Conservation (phyloP, 805 yeast genomes). For the Pichia deserticola region DNA sequence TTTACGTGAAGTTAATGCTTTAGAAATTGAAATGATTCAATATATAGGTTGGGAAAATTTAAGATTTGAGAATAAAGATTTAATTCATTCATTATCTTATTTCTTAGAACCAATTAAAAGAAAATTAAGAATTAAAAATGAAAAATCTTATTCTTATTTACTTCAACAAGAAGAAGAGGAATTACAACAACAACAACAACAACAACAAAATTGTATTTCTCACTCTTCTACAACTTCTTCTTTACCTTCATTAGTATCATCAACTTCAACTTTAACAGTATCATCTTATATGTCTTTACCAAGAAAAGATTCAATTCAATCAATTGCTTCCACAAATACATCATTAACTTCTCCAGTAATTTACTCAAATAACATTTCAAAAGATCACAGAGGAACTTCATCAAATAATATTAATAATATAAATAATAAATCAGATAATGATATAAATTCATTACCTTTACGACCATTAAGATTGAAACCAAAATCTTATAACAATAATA, state of each 20-base stretch:
- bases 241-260: constrained; percentile 11
- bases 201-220: neutral
- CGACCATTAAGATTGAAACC: constrained; percentile 14
- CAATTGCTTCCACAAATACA: constrained; percentile 4
- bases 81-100: constrained; percentile 61
- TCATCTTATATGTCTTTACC: constrained; percentile 20
- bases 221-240: constrained; percentile 9
- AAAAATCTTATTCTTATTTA: constrained; percentile 2
- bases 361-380: neutral
- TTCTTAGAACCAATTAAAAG: constrained; percentile 69
- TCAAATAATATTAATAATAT: too few species aligned
- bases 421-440: neutral
- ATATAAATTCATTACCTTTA: constrained; percentile 3
- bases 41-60: constrained; percentile 78
- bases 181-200: neutral
- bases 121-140: constrained; percentile 28
- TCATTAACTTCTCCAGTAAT: constrained; percentile 12
- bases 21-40: constrained; percentile 80
- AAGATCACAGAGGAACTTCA: too few species aligned
- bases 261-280: constrained; percentile 11
- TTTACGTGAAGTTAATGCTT: constrained; percentile 75
- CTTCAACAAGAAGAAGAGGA: neutral
- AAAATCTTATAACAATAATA: neutral
- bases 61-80: constrained; percentile 60
- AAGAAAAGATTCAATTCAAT: constrained; percentile 7